Evolutionary conservation across 2,329 filamentous ascomycete species (phyloP).

Genomic region (Ophiostoma novo-ulmi): DNA sequence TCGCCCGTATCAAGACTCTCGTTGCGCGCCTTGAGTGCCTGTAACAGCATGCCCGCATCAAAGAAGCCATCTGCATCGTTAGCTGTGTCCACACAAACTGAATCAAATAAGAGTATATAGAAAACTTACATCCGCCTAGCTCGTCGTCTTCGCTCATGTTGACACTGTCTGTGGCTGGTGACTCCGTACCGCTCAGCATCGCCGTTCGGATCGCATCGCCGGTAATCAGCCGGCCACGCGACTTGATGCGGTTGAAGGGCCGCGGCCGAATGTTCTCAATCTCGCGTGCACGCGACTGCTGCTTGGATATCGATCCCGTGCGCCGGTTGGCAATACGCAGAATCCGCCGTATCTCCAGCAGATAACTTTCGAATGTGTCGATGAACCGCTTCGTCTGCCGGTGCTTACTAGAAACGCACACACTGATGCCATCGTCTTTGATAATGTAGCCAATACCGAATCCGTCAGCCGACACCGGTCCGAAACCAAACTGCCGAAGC

Average conservation of each 20-base stretch:
- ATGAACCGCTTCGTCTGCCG: conserved; percentile 87
- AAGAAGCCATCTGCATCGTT: conserved; percentile 80
- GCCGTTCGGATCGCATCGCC: conserved; percentile 43
- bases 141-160: conserved; percentile 79
- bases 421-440: conserved; percentile 85
- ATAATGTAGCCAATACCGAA: conserved; percentile 99
- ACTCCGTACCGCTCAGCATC: conserved; percentile 49
- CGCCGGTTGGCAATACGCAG: conserved; percentile 60
- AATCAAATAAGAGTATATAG: conserved; percentile 19
- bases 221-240: conserved; percentile 66
- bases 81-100: conserved; percentile 24
- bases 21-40: conserved; percentile 72
- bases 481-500: conserved; percentile 92
- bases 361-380: conserved; percentile 82
- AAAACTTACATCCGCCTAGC: conserved; percentile 77
- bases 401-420: conserved; percentile 91
- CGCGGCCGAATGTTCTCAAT: conserved; percentile 42
- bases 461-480: conserved; percentile 85
- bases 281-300: conserved; percentile 49
- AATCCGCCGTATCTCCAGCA: conserved; percentile 83
- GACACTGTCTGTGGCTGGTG: conserved; percentile 63
- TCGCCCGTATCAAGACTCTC: conserved; percentile 49
- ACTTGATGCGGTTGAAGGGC: conserved; percentile 54
- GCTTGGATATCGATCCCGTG: conserved; percentile 33
- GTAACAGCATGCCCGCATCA: conserved; percentile 88